Conservation (phyloP, 2,329 filamentous ascomycete species). For the Neonectria neomacrospora region DNA sequence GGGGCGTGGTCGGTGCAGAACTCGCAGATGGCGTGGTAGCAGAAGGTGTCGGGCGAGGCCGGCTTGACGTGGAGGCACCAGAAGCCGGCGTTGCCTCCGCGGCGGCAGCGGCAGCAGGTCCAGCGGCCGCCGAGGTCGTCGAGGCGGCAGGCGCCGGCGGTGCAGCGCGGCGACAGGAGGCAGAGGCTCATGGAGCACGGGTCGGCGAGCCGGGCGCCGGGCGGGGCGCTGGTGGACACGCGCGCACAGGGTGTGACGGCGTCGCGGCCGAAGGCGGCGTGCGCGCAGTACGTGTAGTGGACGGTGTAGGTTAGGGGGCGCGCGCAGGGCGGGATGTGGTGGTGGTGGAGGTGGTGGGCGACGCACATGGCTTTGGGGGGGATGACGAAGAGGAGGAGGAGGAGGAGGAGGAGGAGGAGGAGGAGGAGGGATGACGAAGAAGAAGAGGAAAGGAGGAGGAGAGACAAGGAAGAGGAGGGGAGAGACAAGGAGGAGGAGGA, state of each 20-base stretch:
- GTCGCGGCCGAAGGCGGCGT: conserved; percentile 46
- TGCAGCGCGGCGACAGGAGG: conserved; percentile 58
- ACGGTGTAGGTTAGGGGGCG: conserved; percentile 54
- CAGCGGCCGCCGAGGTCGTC: conserved; percentile 60
- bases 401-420: background rate
- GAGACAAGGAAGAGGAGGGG: background rate
- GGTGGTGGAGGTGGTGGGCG: conserved; percentile 62
- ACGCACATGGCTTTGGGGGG: conserved; percentile 56
- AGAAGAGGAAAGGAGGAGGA: too few relatives aligned
- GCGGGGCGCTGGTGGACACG: conserved; percentile 28
- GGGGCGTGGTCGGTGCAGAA: conserved; percentile 54
- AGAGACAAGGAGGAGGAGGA: too few relatives aligned
- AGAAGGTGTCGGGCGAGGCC: conserved; percentile 61
- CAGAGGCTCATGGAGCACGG: conserved; percentile 60
- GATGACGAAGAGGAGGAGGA: background rate
- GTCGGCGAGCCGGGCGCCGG: conserved; percentile 50
- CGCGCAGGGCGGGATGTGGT: conserved; percentile 58
- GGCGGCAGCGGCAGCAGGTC: conserved; percentile 61
- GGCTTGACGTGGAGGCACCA: conserved; percentile 60
- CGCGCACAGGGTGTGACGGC: conserved; percentile 38
- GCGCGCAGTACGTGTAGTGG: conserved; percentile 58
- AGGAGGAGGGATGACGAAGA: background rate
- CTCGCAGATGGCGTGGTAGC: conserved; percentile 62
- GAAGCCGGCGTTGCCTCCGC: conserved; percentile 57
- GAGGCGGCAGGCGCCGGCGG: conserved; percentile 60